Conservation (phyloP, 495 filamentous ascomycete species). For the Oleoguttula mirabilis region DNA sequence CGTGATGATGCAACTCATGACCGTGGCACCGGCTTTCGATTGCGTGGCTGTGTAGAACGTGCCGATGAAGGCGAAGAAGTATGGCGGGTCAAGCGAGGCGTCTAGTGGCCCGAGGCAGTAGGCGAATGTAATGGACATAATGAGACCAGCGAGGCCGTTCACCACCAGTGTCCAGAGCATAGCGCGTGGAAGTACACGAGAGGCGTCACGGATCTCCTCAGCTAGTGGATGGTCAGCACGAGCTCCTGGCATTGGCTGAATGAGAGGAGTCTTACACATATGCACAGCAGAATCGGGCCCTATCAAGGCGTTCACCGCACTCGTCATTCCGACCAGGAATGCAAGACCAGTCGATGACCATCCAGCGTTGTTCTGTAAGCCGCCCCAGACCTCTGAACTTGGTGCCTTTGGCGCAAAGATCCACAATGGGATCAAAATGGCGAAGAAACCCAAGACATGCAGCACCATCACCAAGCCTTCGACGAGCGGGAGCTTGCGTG, state of each 20-base stretch:
- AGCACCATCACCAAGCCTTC: slow-evolving; percentile 15
- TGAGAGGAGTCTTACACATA: slow-evolving; percentile 3
- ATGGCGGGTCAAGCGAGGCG: background rate
- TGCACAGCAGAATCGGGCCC: slow-evolving; percentile 13
- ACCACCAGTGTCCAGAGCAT: slow-evolving; percentile 21
- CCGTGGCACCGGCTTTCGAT: background rate
- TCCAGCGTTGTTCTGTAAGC: slow-evolving; percentile 12
- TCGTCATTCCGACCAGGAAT: slow-evolving; percentile 5
- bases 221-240: background rate
- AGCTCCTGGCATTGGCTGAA: background rate
- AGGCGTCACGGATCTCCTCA: slow-evolving; percentile 24
- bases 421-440: slow-evolving; percentile 36
- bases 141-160: slow-evolving; percentile 21
- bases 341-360: slow-evolving; percentile 11
- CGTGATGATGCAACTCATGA: background rate
- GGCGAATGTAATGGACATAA: slow-evolving; percentile 21
- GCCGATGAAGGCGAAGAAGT: slow-evolving; percentile 13
- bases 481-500: slow-evolving; percentile 7
- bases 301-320: slow-evolving; percentile 2
- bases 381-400: slow-evolving; percentile 22
- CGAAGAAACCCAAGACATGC: slow-evolving; percentile 25
- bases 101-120: slow-evolving; percentile 15
- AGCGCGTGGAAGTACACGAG: slow-evolving; percentile 16
- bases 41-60: slow-evolving; percentile 9
- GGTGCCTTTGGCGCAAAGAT: slow-evolving; percentile 23